A percentile compares a stretch with the other conserved stretches of the same genome.
These are phyloP conservation scores for Tolypocladium pustulatum DNA, from an alignment of 2,329 filamentous ascomycete genomes.

Conservation along the genomic window DNA sequence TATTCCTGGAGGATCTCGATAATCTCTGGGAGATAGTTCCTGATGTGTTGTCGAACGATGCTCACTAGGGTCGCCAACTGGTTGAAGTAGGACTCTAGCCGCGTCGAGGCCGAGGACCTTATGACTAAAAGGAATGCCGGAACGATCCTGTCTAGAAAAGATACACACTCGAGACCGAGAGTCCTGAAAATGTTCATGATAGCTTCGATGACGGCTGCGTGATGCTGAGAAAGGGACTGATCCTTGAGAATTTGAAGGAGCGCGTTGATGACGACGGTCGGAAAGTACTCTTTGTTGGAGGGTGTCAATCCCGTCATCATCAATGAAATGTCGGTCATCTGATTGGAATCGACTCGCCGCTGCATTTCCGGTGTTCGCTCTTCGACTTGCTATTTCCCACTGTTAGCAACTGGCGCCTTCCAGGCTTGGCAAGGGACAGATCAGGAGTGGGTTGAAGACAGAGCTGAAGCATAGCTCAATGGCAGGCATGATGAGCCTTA, in stretches of 20 bases:
- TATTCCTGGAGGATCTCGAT: constrained; percentile 80
- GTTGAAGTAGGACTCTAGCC: constrained; percentile 94
- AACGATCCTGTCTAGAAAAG: constrained; percentile 87
- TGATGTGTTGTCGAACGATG: constrained; percentile 93
- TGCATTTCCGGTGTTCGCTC: constrained; percentile 80
- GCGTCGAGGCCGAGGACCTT: constrained; percentile 62
- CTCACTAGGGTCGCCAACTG: constrained; percentile 87
- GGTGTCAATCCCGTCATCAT: constrained; percentile 97
- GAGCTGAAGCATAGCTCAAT: neutral
- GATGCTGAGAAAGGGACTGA: constrained; percentile 78
- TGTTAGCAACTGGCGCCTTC: constrained; percentile 1
- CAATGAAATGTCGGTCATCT: constrained; percentile 83
- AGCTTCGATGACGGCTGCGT: constrained; percentile 88
- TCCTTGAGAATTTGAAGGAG: constrained; percentile 88
- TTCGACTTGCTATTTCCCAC: constrained; percentile 55
- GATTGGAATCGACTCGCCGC: constrained; percentile 48
- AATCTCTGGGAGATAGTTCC: constrained; percentile 80
- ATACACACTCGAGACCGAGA: constrained; percentile 88
- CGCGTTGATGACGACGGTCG: constrained; percentile 94
- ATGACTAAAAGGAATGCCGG: constrained; percentile 90
- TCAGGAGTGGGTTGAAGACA: neutral
- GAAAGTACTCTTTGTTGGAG: constrained; percentile 96
- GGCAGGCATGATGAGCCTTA: constrained; percentile 15
- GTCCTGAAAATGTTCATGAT: constrained; percentile 99
- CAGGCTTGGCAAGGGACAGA: neutral